phyloP scores from a whole-genome alignment of 2,329 filamentous ascomycete genomes.

The Penicillium sp. region DNA sequence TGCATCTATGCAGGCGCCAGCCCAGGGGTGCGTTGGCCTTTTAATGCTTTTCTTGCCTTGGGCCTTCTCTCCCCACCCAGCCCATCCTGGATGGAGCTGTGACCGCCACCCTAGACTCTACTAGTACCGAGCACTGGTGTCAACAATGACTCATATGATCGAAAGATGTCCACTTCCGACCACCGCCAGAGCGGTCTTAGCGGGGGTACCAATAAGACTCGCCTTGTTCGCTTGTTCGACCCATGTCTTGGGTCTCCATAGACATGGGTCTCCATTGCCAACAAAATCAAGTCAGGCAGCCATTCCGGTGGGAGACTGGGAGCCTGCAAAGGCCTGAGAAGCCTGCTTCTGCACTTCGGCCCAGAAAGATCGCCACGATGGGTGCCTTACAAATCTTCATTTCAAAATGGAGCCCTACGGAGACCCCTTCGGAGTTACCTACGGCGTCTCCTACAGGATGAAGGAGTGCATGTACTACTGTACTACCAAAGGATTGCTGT shows the following conservation, averaged over 20 bases:
- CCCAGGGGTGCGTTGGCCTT: constrained; percentile 10
- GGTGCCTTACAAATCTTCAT: constrained; percentile 9
- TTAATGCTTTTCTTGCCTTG: constrained; percentile 11
- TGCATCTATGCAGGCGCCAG: constrained; percentile 18
- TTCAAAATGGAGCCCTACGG: background rate
- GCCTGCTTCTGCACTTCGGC: constrained; percentile 5
- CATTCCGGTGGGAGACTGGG: constrained; percentile 1
- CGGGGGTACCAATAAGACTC: constrained; percentile 1
- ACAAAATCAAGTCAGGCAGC: constrained; percentile 8
- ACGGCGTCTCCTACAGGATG: constrained; percentile 3
- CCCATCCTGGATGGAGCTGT: background rate
- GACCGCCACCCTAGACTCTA: constrained; percentile 5
- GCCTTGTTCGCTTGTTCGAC: constrained; percentile 1
- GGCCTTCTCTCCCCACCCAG: background rate
- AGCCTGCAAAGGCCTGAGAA: background rate
- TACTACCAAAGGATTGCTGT: background rate
- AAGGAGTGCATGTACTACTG: background rate
- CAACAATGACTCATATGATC: constrained; percentile 3
- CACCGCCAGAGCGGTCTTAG: background rate
- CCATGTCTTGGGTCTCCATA: constrained; percentile 9
- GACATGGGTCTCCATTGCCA: background rate
- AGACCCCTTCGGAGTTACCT: constrained; percentile 1
- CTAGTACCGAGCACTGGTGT: background rate
- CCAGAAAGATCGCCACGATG: constrained; percentile 5
- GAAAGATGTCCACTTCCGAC: background rate